Conservation (phyloP, 2,329 filamentous ascomycete genomes). For the Aspergillus sergii region DNA sequence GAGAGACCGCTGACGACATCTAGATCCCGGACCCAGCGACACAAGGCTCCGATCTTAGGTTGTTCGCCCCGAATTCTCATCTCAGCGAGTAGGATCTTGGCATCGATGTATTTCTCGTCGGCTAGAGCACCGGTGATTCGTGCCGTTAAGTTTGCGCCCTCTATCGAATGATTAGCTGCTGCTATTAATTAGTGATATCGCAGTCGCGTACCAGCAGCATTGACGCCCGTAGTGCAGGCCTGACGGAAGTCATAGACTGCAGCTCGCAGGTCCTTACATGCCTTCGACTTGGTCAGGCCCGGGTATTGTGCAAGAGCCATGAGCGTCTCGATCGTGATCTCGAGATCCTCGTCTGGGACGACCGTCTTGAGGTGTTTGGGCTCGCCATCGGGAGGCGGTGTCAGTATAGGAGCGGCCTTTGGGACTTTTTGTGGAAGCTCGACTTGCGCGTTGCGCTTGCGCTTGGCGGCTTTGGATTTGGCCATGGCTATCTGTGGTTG, state of each 20-base stretch:
- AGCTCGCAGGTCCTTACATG: constrained; percentile 66
- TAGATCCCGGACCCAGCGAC: constrained; percentile 72
- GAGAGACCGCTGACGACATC: constrained; percentile 69
- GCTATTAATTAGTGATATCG: constrained; percentile 15
- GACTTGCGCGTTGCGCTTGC: constrained; percentile 32
- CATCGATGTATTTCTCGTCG: constrained; percentile 68
- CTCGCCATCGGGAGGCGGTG: constrained; percentile 32
- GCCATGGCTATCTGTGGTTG: constrained; percentile 20
- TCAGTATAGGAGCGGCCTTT: constrained; percentile 22
- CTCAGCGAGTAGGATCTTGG: constrained; percentile 66
- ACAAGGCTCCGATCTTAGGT: constrained; percentile 69
- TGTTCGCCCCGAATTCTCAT: constrained; percentile 68
- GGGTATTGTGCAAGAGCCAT: constrained; percentile 61
- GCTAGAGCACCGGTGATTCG: constrained; percentile 67
- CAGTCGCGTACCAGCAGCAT: constrained; percentile 51
- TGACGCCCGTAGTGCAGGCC: constrained; percentile 68
- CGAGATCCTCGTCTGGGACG: constrained; percentile 61
- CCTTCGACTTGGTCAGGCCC: constrained; percentile 66
- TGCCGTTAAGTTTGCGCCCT: constrained; percentile 65
- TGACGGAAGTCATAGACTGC: constrained; percentile 71
- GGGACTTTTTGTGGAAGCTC: constrained; percentile 29
- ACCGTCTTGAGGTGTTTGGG: constrained; percentile 30
- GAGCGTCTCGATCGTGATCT: constrained; percentile 68
- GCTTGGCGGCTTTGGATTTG: constrained; percentile 34
- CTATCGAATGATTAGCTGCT: constrained; percentile 29